Evolutionary conservation across 2,329 filamentous ascomycete species (phyloP).

Genomic region (Bipolaris cookei): DNA sequence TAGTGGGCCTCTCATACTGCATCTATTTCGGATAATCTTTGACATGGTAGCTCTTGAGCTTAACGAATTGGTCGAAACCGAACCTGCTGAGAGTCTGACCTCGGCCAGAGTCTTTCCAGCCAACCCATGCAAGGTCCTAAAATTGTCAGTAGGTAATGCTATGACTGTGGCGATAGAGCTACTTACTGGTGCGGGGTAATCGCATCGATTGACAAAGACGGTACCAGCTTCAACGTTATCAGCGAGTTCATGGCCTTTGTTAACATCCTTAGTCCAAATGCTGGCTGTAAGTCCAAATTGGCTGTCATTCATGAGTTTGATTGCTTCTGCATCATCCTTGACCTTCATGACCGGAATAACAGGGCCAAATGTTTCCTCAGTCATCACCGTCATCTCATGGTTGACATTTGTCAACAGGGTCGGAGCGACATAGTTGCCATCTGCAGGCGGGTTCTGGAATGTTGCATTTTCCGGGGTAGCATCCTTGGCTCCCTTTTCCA

Average conservation of each 20-base stretch:
- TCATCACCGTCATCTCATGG: conserved; percentile 88
- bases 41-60: conserved; percentile 93
- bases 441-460: conserved; percentile 73
- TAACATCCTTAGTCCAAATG: conserved; percentile 91
- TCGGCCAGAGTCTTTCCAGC: conserved; percentile 96
- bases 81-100: conserved; percentile 88
- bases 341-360: conserved; percentile 92
- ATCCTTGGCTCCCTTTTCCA: conserved; percentile 83
- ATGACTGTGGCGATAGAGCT: background rate
- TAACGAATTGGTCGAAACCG: conserved; percentile 94
- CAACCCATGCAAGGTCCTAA: conserved; percentile 92
- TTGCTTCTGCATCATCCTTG: conserved; percentile 77
- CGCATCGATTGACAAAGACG: conserved; percentile 93
- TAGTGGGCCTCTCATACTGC: conserved; percentile 15
- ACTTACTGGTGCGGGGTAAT: conserved; percentile 89
- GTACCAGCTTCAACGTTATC: conserved; percentile 89
- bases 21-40: conserved; percentile 73
- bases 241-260: conserved; percentile 74
- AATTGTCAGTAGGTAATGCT: conserved; percentile 18
- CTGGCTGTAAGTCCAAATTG: conserved; percentile 95
- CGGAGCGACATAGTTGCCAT: conserved; percentile 88
- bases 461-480: conserved; percentile 81
- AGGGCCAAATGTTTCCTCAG: conserved; percentile 92
- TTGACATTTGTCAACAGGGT: conserved; percentile 80
- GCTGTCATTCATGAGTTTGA: conserved; percentile 90